These are phyloP conservation scores for Cadophora sp. DNA, from an alignment of 2,329 filamentous ascomycete species.

Conservation along the genomic window DNA sequence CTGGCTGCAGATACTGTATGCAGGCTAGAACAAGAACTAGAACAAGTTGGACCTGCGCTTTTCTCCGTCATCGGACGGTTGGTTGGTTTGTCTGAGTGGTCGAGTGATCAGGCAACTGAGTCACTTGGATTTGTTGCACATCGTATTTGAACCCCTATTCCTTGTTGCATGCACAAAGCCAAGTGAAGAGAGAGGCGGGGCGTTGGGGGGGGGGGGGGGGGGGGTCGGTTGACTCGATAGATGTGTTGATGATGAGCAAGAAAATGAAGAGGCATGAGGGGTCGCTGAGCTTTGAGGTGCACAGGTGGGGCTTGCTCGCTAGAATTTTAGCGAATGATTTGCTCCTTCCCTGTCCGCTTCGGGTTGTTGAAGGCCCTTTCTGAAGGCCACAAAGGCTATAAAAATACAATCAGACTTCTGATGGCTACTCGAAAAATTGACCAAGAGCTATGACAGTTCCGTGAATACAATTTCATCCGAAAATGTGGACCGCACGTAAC, in stretches of 20 bases:
- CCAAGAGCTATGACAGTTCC: too few species aligned
- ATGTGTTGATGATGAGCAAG: background rate
- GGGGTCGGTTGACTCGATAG: too few species aligned
- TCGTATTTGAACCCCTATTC: conserved; percentile 10
- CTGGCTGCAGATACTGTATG: background rate
- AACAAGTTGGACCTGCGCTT: background rate
- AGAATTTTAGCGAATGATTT: background rate
- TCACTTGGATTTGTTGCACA: conserved; percentile 11
- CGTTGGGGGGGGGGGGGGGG: background rate
- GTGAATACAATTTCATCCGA: too few species aligned
- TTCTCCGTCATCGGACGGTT: conserved; percentile 8
- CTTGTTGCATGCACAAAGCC: background rate
- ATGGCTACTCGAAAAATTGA: too few species aligned
- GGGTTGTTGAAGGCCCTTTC: background rate
- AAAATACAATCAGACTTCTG: too few species aligned
- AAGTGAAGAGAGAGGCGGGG: background rate
- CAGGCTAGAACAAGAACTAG: too few species aligned
- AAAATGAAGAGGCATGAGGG: background rate
- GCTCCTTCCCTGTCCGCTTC: background rate
- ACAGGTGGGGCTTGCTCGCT: background rate
- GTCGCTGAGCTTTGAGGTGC: background rate
- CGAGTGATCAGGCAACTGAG: conserved; percentile 11
- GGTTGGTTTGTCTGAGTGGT: conserved; percentile 9
- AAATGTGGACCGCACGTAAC: too few species aligned
- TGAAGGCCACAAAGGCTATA: too few species aligned